Evolutionary conservation across 2,329 filamentous ascomycete species (phyloP).

Genomic region (Lecanicillium sp.): DNA sequence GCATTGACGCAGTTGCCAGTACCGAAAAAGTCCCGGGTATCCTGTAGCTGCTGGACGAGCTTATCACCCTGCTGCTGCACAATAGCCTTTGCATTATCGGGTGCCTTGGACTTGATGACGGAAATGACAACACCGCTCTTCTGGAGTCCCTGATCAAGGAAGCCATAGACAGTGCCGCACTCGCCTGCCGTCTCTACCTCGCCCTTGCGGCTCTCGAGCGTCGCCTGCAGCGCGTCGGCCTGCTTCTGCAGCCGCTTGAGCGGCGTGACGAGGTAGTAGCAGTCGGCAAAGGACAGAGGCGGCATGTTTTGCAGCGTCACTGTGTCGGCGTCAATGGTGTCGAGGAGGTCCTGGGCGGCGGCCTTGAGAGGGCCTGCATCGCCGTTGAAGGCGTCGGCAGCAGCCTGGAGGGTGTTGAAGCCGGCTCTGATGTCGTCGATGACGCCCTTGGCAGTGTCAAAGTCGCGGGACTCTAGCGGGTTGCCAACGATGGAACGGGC

Average conservation of each 20-base stretch:
- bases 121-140: background rate
- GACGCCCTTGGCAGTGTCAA: conserved; percentile 8
- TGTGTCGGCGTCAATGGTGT: conserved; percentile 8
- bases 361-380: conserved; percentile 4
- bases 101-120: conserved; percentile 3
- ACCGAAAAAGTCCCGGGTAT: background rate
- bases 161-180: conserved; percentile 4
- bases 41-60: conserved; percentile 2
- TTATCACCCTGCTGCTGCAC: conserved; percentile 6
- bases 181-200: conserved; percentile 6
- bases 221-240: conserved; percentile 2
- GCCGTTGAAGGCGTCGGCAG: conserved; percentile 9
- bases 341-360: conserved; percentile 5
- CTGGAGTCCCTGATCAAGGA: conserved; percentile 1
- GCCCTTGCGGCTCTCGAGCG: conserved; percentile 3
- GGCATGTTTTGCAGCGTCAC: conserved; percentile 6
- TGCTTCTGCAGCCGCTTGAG: conserved; percentile 7
- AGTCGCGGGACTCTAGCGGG: conserved; percentile 8
- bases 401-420: conserved; percentile 6
- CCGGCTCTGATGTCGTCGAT: conserved; percentile 8
- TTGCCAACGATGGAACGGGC: no score
- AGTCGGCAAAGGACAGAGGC: conserved; percentile 7
- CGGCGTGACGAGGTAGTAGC: conserved; percentile 6
- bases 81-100: background rate
- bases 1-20: no score